A percentile compares a stretch with the other conserved stretches of the same genome.
Conservation (phyloP, 148 eudicot genomes). For the Vaccinium vitisidaea region DNA sequence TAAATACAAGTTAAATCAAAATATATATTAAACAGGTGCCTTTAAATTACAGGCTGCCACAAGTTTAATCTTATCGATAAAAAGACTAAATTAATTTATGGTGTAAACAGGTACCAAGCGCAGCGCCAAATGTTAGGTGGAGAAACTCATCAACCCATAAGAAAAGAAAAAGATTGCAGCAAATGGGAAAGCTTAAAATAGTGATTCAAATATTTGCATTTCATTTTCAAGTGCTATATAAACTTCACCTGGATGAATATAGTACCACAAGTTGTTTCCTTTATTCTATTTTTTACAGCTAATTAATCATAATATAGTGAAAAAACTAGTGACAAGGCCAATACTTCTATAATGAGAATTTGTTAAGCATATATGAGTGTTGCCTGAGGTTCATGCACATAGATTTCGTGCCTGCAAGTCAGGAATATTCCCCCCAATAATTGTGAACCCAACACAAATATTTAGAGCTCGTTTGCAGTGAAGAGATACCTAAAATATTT, state of each 20-base stretch:
- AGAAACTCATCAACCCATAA: not conserved
- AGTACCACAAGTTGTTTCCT: not conserved
- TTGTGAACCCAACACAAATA: not conserved
- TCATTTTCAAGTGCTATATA: not conserved
- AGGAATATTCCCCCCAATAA: slow-evolving; percentile 8
- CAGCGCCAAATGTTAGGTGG: not conserved
- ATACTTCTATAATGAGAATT: not conserved
- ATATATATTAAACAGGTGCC: too few relatives aligned
- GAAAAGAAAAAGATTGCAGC: not conserved
- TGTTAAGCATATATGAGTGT: not conserved
- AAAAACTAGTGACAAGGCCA: too few relatives aligned
- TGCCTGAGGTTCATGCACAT: slow-evolving; percentile 10
- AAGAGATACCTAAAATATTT: not conserved
- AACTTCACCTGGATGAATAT: not conserved
- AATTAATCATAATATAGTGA: not conserved
- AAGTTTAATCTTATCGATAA: too few relatives aligned
- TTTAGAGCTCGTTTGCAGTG: not conserved
- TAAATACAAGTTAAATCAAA: too few relatives aligned
- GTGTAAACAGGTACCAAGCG: not conserved
- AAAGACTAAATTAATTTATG: too few relatives aligned
- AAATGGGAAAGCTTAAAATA: not conserved
- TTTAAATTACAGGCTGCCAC: too few relatives aligned
- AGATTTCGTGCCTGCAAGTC: slow-evolving; percentile 1
- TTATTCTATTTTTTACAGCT: not conserved
- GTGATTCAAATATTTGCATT: not conserved